Conservation (phyloP, 2,329 filamentous ascomycete genomes). For the Fusarium sp. region DNA sequence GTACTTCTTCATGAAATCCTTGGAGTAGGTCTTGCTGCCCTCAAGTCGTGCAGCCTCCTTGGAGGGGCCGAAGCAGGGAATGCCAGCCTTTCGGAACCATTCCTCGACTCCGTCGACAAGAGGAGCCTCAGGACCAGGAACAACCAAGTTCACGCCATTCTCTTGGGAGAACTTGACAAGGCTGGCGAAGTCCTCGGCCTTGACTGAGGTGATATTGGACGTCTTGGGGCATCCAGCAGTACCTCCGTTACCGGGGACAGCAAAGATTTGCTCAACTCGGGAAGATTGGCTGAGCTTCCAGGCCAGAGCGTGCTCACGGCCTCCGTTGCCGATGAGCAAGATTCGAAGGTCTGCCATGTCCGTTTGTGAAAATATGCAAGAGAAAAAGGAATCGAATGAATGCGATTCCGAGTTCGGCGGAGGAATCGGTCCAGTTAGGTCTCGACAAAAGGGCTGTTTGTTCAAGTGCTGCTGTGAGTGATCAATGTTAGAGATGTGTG, state of each 20-base stretch:
- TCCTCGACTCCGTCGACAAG: constrained; percentile 90
- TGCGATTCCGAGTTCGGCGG: constrained; percentile 41
- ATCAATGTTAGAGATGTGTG: constrained; percentile 1
- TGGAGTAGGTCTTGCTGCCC: constrained; percentile 96
- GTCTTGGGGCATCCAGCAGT: constrained; percentile 79
- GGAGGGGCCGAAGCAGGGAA: constrained; percentile 87
- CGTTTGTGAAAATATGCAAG: constrained; percentile 22
- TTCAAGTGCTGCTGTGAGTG: constrained; percentile 19
- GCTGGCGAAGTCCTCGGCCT: constrained; percentile 80
- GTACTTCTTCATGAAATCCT: constrained; percentile 96
- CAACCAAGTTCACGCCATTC: constrained; percentile 82
- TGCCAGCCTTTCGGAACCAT: constrained; percentile 80
- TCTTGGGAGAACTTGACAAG: constrained; percentile 82
- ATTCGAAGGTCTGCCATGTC: constrained; percentile 68
- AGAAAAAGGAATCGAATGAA: constrained; percentile 19
- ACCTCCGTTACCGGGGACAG: constrained; percentile 86
- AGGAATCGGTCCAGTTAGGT: constrained; percentile 24
- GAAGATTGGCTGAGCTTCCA: constrained; percentile 93
- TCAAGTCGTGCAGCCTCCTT: constrained; percentile 90
- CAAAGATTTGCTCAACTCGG: constrained; percentile 80
- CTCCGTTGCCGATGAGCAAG: constrained; percentile 92
- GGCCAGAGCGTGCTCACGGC: constrained; percentile 92
- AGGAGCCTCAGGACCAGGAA: constrained; percentile 94
- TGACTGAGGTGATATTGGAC: constrained; percentile 77
- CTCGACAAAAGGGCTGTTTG: constrained; percentile 11